Base-by-base conservation (phyloP, 1,139 yeast genomes). In the Groenewaldozyma auringiensis region DNA sequence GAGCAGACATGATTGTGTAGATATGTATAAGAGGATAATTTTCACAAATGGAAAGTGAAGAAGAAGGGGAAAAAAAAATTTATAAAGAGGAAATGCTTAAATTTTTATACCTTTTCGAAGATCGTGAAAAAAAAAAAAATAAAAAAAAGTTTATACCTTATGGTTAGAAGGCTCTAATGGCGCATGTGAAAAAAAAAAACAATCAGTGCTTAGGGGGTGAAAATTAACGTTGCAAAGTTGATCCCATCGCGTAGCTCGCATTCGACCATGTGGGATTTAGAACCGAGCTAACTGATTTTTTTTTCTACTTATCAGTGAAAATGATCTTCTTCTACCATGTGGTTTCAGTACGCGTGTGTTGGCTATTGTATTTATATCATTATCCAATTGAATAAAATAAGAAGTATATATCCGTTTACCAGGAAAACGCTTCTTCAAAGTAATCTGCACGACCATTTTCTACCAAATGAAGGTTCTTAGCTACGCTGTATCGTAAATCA, bases 401-500 rank as follows among this genome's bases (percentile, higher is more conserved):
- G 29, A 8, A 25, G 9, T 6, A 25, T 25, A 25, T 25, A 25
- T 25, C 29, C n/a, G n/a, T n/a, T 41, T 52, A 66, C 70, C 70
- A 66, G 1, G 60, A 52, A 47, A 62, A 65, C 1, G 69, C 69
- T 46, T 66, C 70, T 44, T 66, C 70, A 47, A 54, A 66, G 44
- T 66, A 66, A 43, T 64, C 68, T 0, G 62, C 64, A 3, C 66
- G 52, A 6, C 68, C 68, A 38, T 59, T 50, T 38, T 52, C 50
- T 2, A 53, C 62, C n/a, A 50, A 36, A 29, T 62, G 65, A 36
- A 62, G 47, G 43, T 59, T 51, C 17, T 51, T 46, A 22, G 57
- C 54, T 14, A 62, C 62, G 3, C 59, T 50, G 47, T 54, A 49
- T 27, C 67, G 52, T 16, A 64, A 44, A 2, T 56, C 48, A 46